Percentiles rank a stretch among this genome's conserved stretches.
Conservation (phyloP, 495 filamentous ascomycete species). For the Immersiella caudata region DNA sequence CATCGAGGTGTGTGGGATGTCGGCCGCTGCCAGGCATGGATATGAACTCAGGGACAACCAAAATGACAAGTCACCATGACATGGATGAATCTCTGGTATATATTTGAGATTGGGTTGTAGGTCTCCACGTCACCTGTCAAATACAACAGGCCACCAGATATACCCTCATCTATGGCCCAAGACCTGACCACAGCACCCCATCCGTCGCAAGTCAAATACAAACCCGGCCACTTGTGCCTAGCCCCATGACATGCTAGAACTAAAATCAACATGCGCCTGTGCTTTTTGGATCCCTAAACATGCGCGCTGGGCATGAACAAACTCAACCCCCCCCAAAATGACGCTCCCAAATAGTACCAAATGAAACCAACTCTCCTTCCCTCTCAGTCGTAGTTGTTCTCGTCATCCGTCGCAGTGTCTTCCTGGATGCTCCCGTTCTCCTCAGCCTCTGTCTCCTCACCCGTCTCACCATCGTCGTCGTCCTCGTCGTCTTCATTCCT, state of each 20-base stretch:
- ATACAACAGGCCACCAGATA: neutral
- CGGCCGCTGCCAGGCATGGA: too few species aligned
- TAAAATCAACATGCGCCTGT: neutral
- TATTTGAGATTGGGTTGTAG: neutral
- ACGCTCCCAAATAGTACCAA: neutral
- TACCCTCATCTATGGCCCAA: neutral
- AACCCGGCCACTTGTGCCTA: neutral
- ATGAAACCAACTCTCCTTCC: neutral
- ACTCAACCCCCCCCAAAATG: neutral
- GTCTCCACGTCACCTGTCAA: neutral
- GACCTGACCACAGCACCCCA: neutral
- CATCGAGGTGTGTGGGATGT: too few species aligned
- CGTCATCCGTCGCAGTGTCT: neutral
- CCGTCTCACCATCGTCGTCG: slow-evolving; percentile 40
- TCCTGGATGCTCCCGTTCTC: neutral
- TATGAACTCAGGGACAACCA: too few species aligned
- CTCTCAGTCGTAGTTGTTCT: neutral
- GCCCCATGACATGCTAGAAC: neutral
- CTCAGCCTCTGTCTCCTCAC: neutral
- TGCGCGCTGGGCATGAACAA: neutral
- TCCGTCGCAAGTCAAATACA: neutral
- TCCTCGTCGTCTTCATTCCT: slow-evolving; percentile 45
- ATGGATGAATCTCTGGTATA: neutral
- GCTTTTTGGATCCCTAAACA: neutral
- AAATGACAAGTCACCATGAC: too few species aligned